Base-by-base conservation (phyloP, 129 eudicot species). In the Apium graveolens region DNA sequence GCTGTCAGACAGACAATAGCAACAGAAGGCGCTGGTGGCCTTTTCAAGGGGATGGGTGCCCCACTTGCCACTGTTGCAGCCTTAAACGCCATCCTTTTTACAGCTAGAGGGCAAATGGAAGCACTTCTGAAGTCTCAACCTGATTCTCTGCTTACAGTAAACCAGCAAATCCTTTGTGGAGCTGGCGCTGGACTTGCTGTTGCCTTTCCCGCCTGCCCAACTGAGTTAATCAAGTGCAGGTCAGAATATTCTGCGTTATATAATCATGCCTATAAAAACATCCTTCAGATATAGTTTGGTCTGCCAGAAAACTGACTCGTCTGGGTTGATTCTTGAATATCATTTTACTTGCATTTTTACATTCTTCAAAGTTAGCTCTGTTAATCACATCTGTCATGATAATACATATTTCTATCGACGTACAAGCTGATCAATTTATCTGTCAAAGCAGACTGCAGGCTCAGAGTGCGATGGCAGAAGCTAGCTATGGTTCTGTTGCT, bases 51-150 rank as follows among this genome's bases (percentile, higher is more conserved):
- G n/a, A 91, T 94, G 98, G 98, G 97, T 27, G 97, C 91, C 51
- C 98, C 98, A 78, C 92, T 94, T 63, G 93, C 97, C 79, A 94
- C 98, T 7, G 98, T 91, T 11, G 98, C 98, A 18, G 98, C 96
- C 78, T 91, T 94, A 79, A 94, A 91, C 74, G 98, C 98, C 18
- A 80, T 94, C 7, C 90, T 94, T 79, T 94, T 94, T 87, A 65
- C 92, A 0, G 98, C 88, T 11, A 89, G 97, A 46, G 98, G 98
- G 32, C 93, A 94, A 75, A 86, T 90, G 97, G 98, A 91, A 77
- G 81, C 89, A 53, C 14, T 89, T 10, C 73, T 94, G 70, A 82
- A 92, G 89, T 89, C 98, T 14, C 87, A 80, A 66, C 98, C 98
- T 0, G 96, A 92, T 66, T 86, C 84, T 26, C 88, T 93, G 5